Evolutionary conservation across 768 basidiomycete species (phyloP).

Genomic region (Russula lepida): DNA sequence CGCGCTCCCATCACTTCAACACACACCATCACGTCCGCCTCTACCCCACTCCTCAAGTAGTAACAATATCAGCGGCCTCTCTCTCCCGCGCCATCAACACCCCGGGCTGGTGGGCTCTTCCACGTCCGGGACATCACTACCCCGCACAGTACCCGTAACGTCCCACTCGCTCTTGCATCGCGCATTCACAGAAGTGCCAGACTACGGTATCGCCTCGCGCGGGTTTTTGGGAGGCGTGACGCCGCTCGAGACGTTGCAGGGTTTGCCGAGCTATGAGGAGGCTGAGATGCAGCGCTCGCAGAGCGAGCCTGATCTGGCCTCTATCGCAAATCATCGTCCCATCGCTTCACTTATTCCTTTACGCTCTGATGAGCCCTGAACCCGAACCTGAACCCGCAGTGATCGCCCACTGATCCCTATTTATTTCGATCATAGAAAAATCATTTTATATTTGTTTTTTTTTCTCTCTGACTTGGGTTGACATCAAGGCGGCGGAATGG

Average conservation of each 20-base stretch:
- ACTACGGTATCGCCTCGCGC: slow-evolving; percentile 74
- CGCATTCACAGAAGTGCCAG: slow-evolving; percentile 71
- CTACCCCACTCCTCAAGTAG: not conserved
- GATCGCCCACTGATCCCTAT: not conserved
- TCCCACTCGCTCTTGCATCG: slow-evolving; percentile 40
- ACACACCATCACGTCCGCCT: slow-evolving; percentile 12
- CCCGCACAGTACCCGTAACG: slow-evolving; percentile 14
- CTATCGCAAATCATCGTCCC: not conserved
- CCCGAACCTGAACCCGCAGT: not conserved
- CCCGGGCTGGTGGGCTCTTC: not conserved
- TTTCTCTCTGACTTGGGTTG: not conserved
- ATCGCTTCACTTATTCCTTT: not conserved
- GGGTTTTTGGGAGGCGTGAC: slow-evolving; percentile 90
- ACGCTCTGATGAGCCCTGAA: not conserved
- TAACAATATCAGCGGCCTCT: not conserved
- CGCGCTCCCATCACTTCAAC: slow-evolving; percentile 27
- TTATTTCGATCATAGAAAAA: not conserved
- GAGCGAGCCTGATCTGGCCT: slow-evolving; percentile 22
- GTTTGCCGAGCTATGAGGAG: slow-evolving; percentile 85
- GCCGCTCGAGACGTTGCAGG: slow-evolving; percentile 65
- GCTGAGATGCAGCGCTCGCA: slow-evolving; percentile 27
- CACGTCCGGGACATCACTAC: slow-evolving; percentile 11
- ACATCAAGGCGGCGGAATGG: no score
- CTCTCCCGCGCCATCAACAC: not conserved
- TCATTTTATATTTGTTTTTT: not conserved